Base-by-base conservation (phyloP, 164 flowering plant genomes). In the Pachysandra terminalis region DNA sequence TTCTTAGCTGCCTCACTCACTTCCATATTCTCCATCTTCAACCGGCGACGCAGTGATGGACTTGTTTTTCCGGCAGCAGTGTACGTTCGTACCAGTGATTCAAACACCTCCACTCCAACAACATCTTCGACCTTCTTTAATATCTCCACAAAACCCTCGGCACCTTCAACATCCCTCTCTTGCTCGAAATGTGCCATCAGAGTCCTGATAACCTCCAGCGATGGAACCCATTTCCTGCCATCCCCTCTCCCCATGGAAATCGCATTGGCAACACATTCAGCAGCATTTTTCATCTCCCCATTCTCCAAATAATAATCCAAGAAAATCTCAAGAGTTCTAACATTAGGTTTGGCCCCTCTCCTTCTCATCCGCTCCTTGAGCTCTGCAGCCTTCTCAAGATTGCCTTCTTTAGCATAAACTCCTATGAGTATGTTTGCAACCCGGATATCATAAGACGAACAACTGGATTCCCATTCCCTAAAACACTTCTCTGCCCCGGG, bases 401-500 rank as follows among this genome's bases (percentile, higher is more conserved):
- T 62, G 63, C 81, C 90, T 0, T 79, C 83, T 70, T 81, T 81
- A 5, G 71, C 76, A 83, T 88, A 90, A 21, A 86, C 87, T 75
- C 82, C 86, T 15, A 95, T 89, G 1, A 95, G 79, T 40, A 68
- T 83, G 79, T 95, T 92, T 13, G 82, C 88, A 25, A 92, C 61
- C 23, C 97, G 81, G 55, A 93, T 90, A 73, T 95, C 99, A 73
- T 86, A 92, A 66, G 78, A 81, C 19, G 87, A 63, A 69, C 87
- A 77, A 9, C 66, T 63, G n/a, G 87, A 68, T 78, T 82, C 84
- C 99, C 98, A 90, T 70, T 93, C 99, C 48, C 65, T 73, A 77
- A 87, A 95, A 77, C 90, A 86, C 78, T 89, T 89, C 78, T 89
- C 93, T 10, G 98, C 99, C 59, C 98, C 99, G 1, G 96, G 89